Base-by-base conservation (phyloP, 2,329 filamentous ascomycete genomes). In the Fusarium pseudonygamai region DNA sequence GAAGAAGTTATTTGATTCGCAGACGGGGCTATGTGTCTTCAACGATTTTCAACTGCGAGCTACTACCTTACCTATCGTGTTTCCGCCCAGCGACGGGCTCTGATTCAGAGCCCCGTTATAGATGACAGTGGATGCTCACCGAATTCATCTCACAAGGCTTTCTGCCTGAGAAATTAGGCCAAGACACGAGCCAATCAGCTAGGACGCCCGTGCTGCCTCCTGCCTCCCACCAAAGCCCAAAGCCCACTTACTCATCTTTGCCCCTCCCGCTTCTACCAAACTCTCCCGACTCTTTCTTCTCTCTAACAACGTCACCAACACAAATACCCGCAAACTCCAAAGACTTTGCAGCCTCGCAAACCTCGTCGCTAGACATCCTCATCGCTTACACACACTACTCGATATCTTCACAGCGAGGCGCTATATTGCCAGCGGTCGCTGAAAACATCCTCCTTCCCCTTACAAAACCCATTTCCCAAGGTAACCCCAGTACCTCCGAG, bases 401-500 rank as follows among this genome's bases (percentile, higher is more conserved):
- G 62, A 72, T 63, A 72, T 43, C 37, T 58, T 60, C 52, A 64
- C 78, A 87, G 86, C 86, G 85, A 88, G 86, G 79, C 83, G 82
- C 78, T 78, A 80, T 80, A 61, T 64, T 83, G 82, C 83, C 80
- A 85, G 88, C 86, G 82, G 85, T 88, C 86, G 86, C 86, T 87
- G 78, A 81, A 80, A 75, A 78, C 74, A 79, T 76, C 69, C 74
- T 75, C 77, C 79, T 76, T 71, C 77, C 64, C 79, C 76, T 78
- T 71, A 82, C 77, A 84, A 82, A 85, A 86, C 84, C 85, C 84
- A 82, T 88, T 85, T 88, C 86, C 87, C 85, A 83, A 83, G 79
- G 84, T 83, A 79, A 85, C 86, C 88, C 87, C 85, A 80, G 82
- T 82, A 89, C 91, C 91, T 90, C 88, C 91, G 92, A 93, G 92